Evolutionary conservation across 75 land plant species (phyloP).

Genomic region (Cupressus sempervirens): DNA sequence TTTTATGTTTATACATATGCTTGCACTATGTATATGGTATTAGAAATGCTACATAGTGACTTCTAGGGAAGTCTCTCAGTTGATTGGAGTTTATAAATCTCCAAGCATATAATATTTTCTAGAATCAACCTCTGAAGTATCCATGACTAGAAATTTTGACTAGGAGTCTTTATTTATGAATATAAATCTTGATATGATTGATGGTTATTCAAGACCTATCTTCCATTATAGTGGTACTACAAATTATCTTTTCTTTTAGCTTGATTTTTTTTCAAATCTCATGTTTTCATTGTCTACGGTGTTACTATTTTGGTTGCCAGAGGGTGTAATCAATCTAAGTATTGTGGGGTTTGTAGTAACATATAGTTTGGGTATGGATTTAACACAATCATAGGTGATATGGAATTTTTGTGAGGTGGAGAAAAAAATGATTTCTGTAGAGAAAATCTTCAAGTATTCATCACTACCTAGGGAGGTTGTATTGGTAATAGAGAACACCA

Average conservation of each 20-base stretch:
- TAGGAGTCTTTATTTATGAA: constrained; percentile 52
- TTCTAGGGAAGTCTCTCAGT: constrained; percentile 45
- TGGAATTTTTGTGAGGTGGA: constrained; percentile 71
- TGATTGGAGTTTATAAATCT: constrained; percentile 9
- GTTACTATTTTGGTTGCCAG: constrained; percentile 54
- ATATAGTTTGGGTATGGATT: constrained; percentile 70
- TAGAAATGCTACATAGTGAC: constrained; percentile 33
- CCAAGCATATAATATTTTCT: too few relatives aligned
- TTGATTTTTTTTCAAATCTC: constrained; percentile 60
- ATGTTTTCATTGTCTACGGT: constrained; percentile 64
- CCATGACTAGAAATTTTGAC: constrained; percentile 65
- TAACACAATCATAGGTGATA: constrained; percentile 46
- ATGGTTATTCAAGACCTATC: constrained; percentile 49
- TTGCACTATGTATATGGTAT: background rate
- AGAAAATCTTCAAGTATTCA: constrained; percentile 74
- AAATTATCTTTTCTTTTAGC: constrained; percentile 76
- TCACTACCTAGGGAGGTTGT: constrained; percentile 72
- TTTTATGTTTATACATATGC: constrained; percentile 20
- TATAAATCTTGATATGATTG: constrained; percentile 40
- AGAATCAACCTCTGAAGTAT: constrained; percentile 40
- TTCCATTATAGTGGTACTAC: constrained; percentile 65
- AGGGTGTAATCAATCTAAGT: constrained; percentile 63
- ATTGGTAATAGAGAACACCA: constrained; percentile 36
- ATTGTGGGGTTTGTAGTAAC: constrained; percentile 78
- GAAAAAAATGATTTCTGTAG: constrained; percentile 80